Percentiles rank a stretch among this genome's conserved stretches.
Evolutionary conservation across 305 asterid species (phyloP).

Genomic region (Nicotiana rustica): DNA sequence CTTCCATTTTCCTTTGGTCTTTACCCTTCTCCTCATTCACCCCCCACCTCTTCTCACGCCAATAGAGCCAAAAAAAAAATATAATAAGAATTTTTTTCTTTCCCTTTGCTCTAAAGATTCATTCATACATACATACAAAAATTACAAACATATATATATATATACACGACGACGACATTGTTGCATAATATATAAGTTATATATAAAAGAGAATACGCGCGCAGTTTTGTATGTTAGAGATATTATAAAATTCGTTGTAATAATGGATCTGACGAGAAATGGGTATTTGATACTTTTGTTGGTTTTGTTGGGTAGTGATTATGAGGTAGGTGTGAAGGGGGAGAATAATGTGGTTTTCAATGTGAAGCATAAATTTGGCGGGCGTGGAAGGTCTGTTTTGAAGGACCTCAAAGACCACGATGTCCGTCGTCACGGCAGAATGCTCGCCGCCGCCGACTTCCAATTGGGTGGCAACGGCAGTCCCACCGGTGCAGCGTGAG

Average conservation of each 20-base stretch:
- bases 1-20: constrained; percentile 8
- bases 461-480: constrained; percentile 78
- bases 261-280: constrained; percentile 29
- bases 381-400: constrained; percentile 51
- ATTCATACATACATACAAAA: neutral
- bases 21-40: neutral
- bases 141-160: neutral
- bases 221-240: neutral
- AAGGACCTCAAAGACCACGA: constrained; percentile 71
- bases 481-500: constrained; percentile 80
- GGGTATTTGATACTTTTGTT: constrained; percentile 41
- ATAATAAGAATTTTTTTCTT: neutral
- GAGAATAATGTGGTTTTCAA: constrained; percentile 73
- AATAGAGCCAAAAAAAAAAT: neutral
- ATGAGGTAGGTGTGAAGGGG: constrained; percentile 42
- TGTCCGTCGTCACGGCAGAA: constrained; percentile 73
- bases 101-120: neutral
- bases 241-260: neutral
- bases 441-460: constrained; percentile 74
- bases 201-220: neutral
- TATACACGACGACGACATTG: neutral
- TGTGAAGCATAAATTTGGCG: constrained; percentile 81
- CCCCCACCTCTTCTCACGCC: neutral
- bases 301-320: constrained; percentile 44
- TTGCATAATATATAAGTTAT: neutral